Evolutionary conservation across 2,329 filamentous ascomycete species (phyloP), one percentile per base, ranked within the genome.

Genomic region (Didymellaceae sp.): DNA sequence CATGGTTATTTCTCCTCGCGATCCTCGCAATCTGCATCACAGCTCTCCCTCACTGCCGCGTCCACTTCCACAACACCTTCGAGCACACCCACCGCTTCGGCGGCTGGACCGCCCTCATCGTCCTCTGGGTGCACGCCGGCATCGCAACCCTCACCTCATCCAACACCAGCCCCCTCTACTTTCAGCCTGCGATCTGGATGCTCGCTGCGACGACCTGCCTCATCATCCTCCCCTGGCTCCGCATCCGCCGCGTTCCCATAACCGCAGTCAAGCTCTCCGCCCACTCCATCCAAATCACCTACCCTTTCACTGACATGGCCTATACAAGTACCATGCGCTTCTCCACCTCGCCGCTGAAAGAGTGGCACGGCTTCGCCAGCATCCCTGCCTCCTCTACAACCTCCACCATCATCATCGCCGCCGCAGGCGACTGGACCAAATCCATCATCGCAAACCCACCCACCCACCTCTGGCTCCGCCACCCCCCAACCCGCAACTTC

Each of bases 191-290:
- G 0, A 52, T 93, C 70, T 94, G 88, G 87, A 81, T 90, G 62
- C 77, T 93, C 14, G 61, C 83, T 20, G 67, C 82, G 25, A 85
- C 85, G 31, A 90, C 89, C 1, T 65, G 80, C 38, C 82, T 86
- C 59, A 81, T 93, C 59, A 77, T 87, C 42, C 84, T 87, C 34
- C 88, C 90, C 0, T 95, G 90, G 89, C 67, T 87, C 1, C 81
- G 84, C 55, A 82, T 94, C 17, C 83, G 87, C 45, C 85, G 83
- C 57, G 83, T 90, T 28, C 74, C 77, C 10, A 86, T 93, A 46
- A 75, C 80, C 16, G 76, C 86, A 6, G 83, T 90, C 64, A 75
- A 79, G 4, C 82, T 94, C 13, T 93, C 89, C 0, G 70, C 80
- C 26, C 89, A 91, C 71, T 89, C 89, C 41, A 76, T 89, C 30